Evolutionary conservation across 352 stramenopile species (phyloP), one percentile per base, ranked within the genome.

Genomic region (Phytophthora constricta): DNA sequence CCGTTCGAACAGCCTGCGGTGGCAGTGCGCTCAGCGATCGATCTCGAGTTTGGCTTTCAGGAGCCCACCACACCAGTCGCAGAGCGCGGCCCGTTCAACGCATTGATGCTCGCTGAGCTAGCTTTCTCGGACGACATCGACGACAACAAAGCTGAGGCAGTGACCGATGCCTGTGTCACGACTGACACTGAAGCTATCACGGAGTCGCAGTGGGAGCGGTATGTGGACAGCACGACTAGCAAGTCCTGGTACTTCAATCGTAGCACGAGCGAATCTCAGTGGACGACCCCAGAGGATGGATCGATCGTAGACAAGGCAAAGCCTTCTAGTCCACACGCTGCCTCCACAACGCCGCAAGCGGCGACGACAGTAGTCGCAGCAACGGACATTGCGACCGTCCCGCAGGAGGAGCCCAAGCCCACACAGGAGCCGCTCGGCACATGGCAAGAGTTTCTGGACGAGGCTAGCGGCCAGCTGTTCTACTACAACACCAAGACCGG

Each of bases 401-500:
- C 34, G 60, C 33, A 33, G 34, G 42, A 20, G 11, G 41, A 52
- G 26, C 3, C 68, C 22, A 34, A 69, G 11, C 37, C 53, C 2
- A 59, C 58, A 22, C 69, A 79, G 28, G 67, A 58, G 39, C 52
- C 63, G 4, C 39, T 43, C 11, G 66, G 68, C 37, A 70, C 65
- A 23, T 93, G 87, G 87, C 73, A 87, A 42, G 75, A 74, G 45
- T 85, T 87, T 46, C 65, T 90, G 45, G 85, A 95, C 51, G 57
- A 80, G 8, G 69, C 68, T 13, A 87, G 64, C n/a, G 72, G 79
- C 7, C 72, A 82, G 26, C 67, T 69, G 41, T 95, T 87, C 58
- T 93, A 93, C 69, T 91, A 89, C 71, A 93, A 93, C 65, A 50
- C 63, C 51, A 53, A 48, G 43, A 92, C 85, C 0, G 72, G 79